Base-by-base conservation (phyloP, 2,329 filamentous ascomycete genomes). In the Colletotrichum graminicola region DNA sequence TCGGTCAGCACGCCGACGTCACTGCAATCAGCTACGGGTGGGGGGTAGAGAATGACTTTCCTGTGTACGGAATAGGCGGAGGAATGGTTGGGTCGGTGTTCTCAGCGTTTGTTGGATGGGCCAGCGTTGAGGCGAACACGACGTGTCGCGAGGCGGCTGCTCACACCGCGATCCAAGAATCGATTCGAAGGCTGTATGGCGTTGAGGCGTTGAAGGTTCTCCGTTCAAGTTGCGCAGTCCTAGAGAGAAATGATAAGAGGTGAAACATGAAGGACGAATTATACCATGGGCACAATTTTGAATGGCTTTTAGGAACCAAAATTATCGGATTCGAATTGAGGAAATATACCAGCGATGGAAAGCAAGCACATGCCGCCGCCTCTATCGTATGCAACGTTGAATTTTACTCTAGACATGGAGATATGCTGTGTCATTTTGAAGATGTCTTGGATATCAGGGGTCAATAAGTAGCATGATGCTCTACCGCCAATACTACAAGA, bases 31-130 rank as follows among this genome's bases (percentile, higher is more conserved):
- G 57, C 29, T 45, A 51, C 16, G 65, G 68, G 5, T 71, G 68
- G 68, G 51, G 59, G 7, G 16, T 63, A 8, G 51, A 71, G 39
- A 54, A 63, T 5, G 59, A 71, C 36, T 59, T 67, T 14, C 64
- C 68, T 21, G n/a, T 71, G 8, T 16, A 36, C 7, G 45, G 59
- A 5, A 34, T 36, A 16, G 39, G 45, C 0, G 64, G 43, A 11
- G 21, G 16, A 1, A 6, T 49, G 45, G 49, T 26, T 11, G 64
- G 68, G 5, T 51, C 64, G 5, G 45, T 39, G 3, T 57, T 71
- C 12, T 39, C 60, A 11, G 57, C 41, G 0, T 34, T 67, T 5
- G 36, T 71, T 18, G 66, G 66, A n/a, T 68, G 66, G 66, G n/a
- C 16, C 8, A 41, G 11, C 2, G 10, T 41, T 10, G 47, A 54